Conservation (phyloP, 2,329 filamentous ascomycete genomes). For the Trichoderma sp. region DNA sequence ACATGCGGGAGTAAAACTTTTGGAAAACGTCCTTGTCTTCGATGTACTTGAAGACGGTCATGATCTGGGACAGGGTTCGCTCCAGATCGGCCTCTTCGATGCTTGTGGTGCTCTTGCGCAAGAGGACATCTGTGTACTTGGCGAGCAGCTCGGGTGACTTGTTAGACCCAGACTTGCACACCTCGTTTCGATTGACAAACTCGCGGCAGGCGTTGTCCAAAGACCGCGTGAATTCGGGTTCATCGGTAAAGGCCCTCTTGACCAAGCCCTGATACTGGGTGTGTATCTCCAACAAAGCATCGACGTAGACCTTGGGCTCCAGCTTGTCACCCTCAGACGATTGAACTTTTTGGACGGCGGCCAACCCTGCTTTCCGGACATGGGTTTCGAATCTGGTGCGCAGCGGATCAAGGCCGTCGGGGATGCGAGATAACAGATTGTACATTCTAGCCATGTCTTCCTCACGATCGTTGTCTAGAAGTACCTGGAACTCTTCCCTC, state of each 20-base stretch:
- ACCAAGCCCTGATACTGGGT: conserved; percentile 90
- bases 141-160: conserved; percentile 92
- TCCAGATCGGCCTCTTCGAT: conserved; percentile 94
- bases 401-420: conserved; percentile 86
- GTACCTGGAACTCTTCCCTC: conserved; percentile 90
- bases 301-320: conserved; percentile 95
- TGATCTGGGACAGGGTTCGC: conserved; percentile 83
- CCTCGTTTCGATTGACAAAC: conserved; percentile 96
- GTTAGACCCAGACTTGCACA: conserved; percentile 90
- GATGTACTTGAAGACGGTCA: conserved; percentile 99
- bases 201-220: conserved; percentile 96
- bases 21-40: conserved; percentile 99
- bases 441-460: conserved; percentile 98
- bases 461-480: conserved; percentile 90
- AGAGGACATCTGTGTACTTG: conserved; percentile 88
- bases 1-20: conserved; percentile 97
- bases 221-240: conserved; percentile 94
- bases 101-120: conserved; percentile 90
- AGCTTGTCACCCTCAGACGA: conserved; percentile 81
- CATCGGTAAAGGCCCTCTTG: conserved; percentile 87
- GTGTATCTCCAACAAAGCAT: conserved; percentile 91
- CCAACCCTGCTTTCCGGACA: conserved; percentile 83
- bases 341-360: conserved; percentile 87
- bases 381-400: conserved; percentile 86
- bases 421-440: conserved; percentile 81